Conservation (phyloP, 495 filamentous ascomycete species). For the Penicillium cinerascens region DNA sequence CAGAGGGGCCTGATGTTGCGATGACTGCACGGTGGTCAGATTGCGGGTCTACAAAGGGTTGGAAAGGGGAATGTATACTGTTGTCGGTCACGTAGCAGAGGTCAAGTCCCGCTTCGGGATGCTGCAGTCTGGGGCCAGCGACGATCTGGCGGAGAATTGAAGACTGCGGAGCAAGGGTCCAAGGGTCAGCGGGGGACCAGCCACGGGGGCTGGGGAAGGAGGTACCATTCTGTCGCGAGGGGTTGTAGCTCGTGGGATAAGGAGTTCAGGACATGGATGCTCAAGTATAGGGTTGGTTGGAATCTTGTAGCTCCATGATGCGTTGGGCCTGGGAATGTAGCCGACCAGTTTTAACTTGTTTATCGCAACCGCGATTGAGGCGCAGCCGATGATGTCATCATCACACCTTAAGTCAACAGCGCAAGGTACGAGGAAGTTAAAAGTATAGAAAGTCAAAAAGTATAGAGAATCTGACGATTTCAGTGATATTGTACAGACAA, state of each 20-base stretch:
- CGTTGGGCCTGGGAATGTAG: background rate
- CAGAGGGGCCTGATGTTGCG: slow-evolving; percentile 78
- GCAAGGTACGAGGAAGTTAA: background rate
- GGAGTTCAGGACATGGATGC: slow-evolving; percentile 1
- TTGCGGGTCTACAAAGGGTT: background rate
- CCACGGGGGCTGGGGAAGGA: background rate
- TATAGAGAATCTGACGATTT: no score
- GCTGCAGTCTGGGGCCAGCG: slow-evolving; percentile 74
- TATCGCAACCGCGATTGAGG: slow-evolving; percentile 9
- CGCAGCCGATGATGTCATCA: slow-evolving; percentile 26
- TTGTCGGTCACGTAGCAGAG: slow-evolving; percentile 92
- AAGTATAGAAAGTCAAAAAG: no score
- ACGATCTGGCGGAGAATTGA: slow-evolving; percentile 70
- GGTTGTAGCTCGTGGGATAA: slow-evolving; percentile 1
- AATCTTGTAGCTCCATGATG: background rate
- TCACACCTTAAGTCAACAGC: background rate
- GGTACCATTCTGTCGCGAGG: slow-evolving; percentile 9
- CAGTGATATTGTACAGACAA: background rate
- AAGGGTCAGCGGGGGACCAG: background rate
- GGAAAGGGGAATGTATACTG: slow-evolving; percentile 35
- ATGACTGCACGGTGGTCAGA: slow-evolving; percentile 45
- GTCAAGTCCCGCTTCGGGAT: slow-evolving; percentile 84
- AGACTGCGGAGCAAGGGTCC: slow-evolving; percentile 37
- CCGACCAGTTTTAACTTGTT: slow-evolving; percentile 1
- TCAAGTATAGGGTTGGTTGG: background rate